These are phyloP conservation scores for Trichoderma hamatum DNA, from an alignment of 2,329 filamentous ascomycete species.

Conservation along the genomic window DNA sequence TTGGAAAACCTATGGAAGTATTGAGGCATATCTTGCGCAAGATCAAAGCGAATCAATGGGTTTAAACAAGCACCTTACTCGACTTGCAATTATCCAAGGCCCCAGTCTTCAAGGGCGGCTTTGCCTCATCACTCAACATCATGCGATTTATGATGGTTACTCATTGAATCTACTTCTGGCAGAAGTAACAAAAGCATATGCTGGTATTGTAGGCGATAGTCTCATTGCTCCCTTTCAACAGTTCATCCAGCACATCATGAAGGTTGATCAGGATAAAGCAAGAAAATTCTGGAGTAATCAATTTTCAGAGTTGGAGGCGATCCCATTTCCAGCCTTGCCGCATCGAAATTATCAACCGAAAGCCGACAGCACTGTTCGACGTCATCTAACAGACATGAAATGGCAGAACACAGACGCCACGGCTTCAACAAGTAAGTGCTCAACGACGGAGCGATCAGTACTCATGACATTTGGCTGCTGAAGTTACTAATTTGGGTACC, in stretches of 20 bases:
- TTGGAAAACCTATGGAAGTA: constrained; percentile 1
- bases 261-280: neutral
- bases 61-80: constrained; percentile 3
- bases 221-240: constrained; percentile 12
- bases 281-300: constrained; percentile 15
- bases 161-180: constrained; percentile 18
- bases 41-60: constrained; percentile 17
- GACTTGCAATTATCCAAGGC: constrained; percentile 16
- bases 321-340: constrained; percentile 14
- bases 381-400: neutral
- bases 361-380: constrained; percentile 11
- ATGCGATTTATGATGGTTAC: constrained; percentile 22
- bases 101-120: neutral
- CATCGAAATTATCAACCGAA: constrained; percentile 12
- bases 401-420: constrained; percentile 17
- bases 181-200: constrained; percentile 13
- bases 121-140: constrained; percentile 18
- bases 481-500: neutral
- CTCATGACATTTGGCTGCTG: neutral
- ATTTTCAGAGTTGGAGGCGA: constrained; percentile 18
- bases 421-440: constrained; percentile 5
- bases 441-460: neutral
- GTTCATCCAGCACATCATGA: constrained; percentile 7
- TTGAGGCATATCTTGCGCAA: constrained; percentile 8
- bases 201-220: neutral